Conservation (phyloP, 768 basidiomycete species). For the Termitomyces sp. region DNA sequence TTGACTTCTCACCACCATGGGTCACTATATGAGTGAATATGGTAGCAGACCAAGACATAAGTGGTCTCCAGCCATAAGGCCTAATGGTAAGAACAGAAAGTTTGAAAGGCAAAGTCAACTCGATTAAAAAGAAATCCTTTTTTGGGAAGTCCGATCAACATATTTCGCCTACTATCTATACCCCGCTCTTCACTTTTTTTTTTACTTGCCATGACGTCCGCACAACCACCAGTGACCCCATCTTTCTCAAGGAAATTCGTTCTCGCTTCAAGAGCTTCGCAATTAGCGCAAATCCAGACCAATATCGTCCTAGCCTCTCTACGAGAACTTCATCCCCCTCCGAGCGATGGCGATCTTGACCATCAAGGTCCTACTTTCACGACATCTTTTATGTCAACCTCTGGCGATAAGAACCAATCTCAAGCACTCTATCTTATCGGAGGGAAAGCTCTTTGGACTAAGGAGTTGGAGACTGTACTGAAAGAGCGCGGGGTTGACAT, state of each 20-base stretch:
- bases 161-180: not conserved
- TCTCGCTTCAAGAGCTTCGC: slow-evolving; percentile 81
- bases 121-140: not conserved
- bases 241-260: slow-evolving; percentile 47
- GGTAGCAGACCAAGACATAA: not conserved
- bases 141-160: not conserved
- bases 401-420: slow-evolving; percentile 87
- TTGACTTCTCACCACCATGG: not conserved
- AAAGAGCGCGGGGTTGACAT: slow-evolving; percentile 73
- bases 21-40: not conserved
- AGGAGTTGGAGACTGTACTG: slow-evolving; percentile 87
- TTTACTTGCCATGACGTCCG: slow-evolving; percentile 10
- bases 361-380: slow-evolving; percentile 29
- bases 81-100: not conserved
- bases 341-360: slow-evolving; percentile 11
- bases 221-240: not conserved
- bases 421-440: slow-evolving; percentile 83
- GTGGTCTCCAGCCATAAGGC: too few relatives aligned
- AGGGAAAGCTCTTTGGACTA: slow-evolving; percentile 94
- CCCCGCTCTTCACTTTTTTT: not conserved
- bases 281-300: slow-evolving; percentile 89
- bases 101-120: too few relatives aligned
- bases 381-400: slow-evolving; percentile 51
- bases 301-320: slow-evolving; percentile 69
- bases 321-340: slow-evolving; percentile 44